Conservation (phyloP, 1,284 basidiomycete species). For the Trichosporon sp. region DNA sequence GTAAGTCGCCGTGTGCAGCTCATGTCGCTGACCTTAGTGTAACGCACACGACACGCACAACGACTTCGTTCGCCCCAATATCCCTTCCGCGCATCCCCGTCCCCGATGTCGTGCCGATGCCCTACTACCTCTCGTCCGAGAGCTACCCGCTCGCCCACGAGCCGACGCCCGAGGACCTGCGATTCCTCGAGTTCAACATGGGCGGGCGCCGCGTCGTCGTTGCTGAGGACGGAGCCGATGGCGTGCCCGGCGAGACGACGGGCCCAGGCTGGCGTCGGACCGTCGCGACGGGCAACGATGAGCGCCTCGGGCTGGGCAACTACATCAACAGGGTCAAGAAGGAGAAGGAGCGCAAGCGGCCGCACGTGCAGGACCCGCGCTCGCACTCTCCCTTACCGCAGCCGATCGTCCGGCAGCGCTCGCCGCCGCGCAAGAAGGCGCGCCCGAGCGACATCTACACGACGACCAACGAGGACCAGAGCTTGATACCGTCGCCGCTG, state of each 20-base stretch:
- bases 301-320: conserved; percentile 26
- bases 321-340: conserved; percentile 28
- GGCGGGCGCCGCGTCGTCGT: conserved; percentile 41
- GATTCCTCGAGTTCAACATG: conserved; percentile 39
- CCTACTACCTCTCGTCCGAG: conserved; percentile 29
- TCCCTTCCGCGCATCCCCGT: conserved; percentile 40
- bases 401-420: conserved; percentile 8
- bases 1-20: conserved; percentile 26
- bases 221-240: conserved; percentile 35
- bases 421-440: conserved; percentile 44
- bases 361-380: conserved; percentile 14
- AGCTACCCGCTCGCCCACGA: conserved; percentile 42
- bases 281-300: conserved; percentile 18
- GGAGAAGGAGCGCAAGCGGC: conserved; percentile 40
- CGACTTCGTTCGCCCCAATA: conserved; percentile 45
- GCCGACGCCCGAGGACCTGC: conserved; percentile 43
- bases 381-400: not conserved
- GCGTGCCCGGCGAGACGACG: conserved; percentile 7
- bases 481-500: conserved; percentile 27
- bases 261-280: conserved; percentile 29
- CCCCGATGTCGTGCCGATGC: conserved; percentile 31
- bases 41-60: conserved; percentile 27
- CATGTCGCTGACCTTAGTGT: conserved; percentile 8
- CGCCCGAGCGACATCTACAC: conserved; percentile 22
- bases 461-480: not conserved